Evolutionary conservation across 768 basidiomycete species (phyloP), one percentile per base, ranked within the genome.

Genomic region (Sutorius australiensis): DNA sequence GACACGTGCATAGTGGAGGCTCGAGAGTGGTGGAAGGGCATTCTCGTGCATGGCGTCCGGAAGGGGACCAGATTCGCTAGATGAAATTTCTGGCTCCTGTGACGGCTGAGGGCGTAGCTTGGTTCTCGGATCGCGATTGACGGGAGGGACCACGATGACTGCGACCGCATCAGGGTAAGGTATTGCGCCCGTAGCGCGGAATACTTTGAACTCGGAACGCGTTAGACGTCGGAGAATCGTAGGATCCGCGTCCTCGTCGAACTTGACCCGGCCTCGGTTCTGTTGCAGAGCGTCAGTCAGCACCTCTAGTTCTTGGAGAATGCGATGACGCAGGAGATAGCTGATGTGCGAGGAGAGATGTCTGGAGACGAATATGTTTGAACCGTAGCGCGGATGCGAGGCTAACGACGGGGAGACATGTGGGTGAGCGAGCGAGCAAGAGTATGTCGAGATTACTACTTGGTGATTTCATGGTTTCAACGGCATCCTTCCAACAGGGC

Each of bases 251-350:
- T 56, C 57, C 8, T 34, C 32, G 39, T 57, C 30, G 13, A 57
- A 45, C 12, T 40, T n/a, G 17, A 36, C 21, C 47, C 21, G 50
- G 5, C 42, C 2, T 14, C 36, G 50, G 21, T 33, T 51, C n/a
- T 10, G 43, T 52, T 54, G 55, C 17, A 67, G 53, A 11, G 38
- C 14, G n/a, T 54, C 76, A 1, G 70, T 73, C 38, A 92, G 67
- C 6, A 90, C 66, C 36, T 84, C 77, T 6, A 92, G 69, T 61
- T 92, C 91, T 65, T 92, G 89, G 2, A 92, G 71, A 12, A 90
- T 78, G 16, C 90, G 82, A 13, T 87, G 67, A 41, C 89, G 87
- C 10, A 92, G 72, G 21, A 84, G 73, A 61, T 90, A 84, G 2
- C 73, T 73, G 33, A 89, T 77, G 40, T 91, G 84, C 24, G 77